phyloP scores from a whole-genome alignment of 2,329 filamentous ascomycete genomes.

The Gnomoniopsis sp. region DNA sequence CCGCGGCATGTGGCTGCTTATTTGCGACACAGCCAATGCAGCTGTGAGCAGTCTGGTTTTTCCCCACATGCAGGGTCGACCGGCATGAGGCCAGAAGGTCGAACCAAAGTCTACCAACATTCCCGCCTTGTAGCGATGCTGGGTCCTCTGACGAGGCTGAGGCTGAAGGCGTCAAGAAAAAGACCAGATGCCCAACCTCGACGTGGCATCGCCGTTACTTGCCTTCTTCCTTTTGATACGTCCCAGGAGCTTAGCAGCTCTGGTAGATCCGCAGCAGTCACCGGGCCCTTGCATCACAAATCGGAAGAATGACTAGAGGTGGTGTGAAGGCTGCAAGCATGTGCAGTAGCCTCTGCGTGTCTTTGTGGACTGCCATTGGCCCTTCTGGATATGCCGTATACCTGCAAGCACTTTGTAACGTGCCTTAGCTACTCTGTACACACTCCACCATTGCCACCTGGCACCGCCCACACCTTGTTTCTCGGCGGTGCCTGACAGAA shows the following conservation, averaged over 20 bases:
- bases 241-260: background rate
- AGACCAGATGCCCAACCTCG: no score
- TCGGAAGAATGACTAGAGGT: background rate
- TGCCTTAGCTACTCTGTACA: constrained; percentile 9
- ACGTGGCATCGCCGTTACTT: no score
- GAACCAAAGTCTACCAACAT: no score
- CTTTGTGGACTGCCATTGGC: constrained; percentile 9
- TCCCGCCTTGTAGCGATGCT: no score
- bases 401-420: constrained; percentile 14
- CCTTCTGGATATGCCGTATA: constrained; percentile 4
- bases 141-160: no score
- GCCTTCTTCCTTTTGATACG: background rate
- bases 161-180: no score
- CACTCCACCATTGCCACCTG: constrained; percentile 11
- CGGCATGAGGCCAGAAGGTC: no score
- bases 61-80: no score
- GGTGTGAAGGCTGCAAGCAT: background rate
- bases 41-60: no score
- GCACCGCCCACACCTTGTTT: constrained; percentile 10
- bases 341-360: background rate
- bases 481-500: constrained; percentile 11
- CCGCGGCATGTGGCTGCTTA: no score
- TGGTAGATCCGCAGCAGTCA: background rate
- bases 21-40: no score
- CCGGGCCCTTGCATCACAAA: background rate